A percentile compares a stretch with the other conserved stretches of the same genome.
Conservation (phyloP, 2,329 filamentous ascomycete genomes). For the Ilyonectria robusta region DNA sequence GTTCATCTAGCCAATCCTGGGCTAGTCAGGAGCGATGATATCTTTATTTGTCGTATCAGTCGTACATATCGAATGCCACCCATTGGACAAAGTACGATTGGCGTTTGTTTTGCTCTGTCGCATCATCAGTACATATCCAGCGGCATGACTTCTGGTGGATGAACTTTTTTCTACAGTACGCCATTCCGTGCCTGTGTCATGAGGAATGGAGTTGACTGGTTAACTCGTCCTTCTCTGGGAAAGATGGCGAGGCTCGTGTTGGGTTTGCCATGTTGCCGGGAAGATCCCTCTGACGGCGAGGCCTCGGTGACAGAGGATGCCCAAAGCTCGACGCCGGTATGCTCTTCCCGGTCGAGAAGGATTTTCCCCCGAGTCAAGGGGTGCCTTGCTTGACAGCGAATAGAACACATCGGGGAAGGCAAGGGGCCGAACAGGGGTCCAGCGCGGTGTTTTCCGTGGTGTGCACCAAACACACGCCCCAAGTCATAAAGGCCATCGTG, state of each 20-base stretch:
- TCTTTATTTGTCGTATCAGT: slow-evolving; percentile 14
- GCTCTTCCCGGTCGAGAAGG: slow-evolving; percentile 11
- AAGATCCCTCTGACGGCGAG: slow-evolving; percentile 14
- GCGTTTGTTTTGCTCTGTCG: slow-evolving; percentile 21
- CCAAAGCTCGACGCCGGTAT: slow-evolving; percentile 12
- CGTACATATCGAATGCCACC: background rate
- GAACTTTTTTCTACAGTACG: background rate
- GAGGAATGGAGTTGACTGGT: slow-evolving; percentile 10
- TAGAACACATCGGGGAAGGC: background rate
- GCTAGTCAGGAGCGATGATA: slow-evolving; percentile 8
- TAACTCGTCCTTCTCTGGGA: slow-evolving; percentile 12
- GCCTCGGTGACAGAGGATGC: slow-evolving; percentile 16
- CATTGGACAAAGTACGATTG: slow-evolving; percentile 24
- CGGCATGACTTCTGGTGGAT: slow-evolving; percentile 13
- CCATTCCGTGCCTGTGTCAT: background rate
- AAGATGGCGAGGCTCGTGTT: slow-evolving; percentile 10
- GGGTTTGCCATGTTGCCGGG: slow-evolving; percentile 12
- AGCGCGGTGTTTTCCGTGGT: slow-evolving; percentile 10
- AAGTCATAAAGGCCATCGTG: slow-evolving; percentile 11
- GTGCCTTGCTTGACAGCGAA: slow-evolving; percentile 1
- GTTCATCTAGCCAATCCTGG: slow-evolving; percentile 18
- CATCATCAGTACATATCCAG: slow-evolving; percentile 15
- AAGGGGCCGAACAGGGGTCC: background rate
- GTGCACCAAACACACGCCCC: background rate
- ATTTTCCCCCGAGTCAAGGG: background rate